Conservation (phyloP, 2,329 filamentous ascomycete species). For the Cordyceps cicadae region DNA sequence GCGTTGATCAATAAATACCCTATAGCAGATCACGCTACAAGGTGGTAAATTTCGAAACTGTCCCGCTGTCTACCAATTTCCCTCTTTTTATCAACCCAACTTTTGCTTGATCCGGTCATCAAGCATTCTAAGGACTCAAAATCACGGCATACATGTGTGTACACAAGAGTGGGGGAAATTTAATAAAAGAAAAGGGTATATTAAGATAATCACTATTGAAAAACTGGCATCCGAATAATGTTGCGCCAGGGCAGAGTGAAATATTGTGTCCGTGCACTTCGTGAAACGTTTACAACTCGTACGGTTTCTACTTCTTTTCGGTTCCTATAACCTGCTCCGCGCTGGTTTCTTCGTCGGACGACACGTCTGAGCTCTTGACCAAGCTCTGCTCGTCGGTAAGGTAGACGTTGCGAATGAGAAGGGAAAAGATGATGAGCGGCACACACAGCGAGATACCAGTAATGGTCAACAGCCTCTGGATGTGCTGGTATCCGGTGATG, state of each 20-base stretch:
- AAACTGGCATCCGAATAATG: background rate
- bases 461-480: constrained; percentile 39
- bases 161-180: no score
- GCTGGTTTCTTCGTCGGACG: constrained; percentile 14
- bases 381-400: constrained; percentile 38
- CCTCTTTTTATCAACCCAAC: no score
- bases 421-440: constrained; percentile 37
- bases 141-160: no score
- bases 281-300: background rate
- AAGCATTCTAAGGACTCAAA: no score
- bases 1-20: no score
- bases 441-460: constrained; percentile 41
- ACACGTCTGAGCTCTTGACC: constrained; percentile 22
- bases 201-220: background rate
- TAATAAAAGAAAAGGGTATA: constrained; percentile 6
- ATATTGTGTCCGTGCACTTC: no score
- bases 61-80: no score
- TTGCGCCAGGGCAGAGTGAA: background rate
- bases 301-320: background rate
- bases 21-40: no score
- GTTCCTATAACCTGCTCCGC: constrained; percentile 3
- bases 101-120: no score
- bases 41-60: no score
- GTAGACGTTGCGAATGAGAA: constrained; percentile 36
- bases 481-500: constrained; percentile 36